Evolutionary conservation across 176 grass and related monocot genomes (phyloP).

Genomic region (Puya raimondii): DNA sequence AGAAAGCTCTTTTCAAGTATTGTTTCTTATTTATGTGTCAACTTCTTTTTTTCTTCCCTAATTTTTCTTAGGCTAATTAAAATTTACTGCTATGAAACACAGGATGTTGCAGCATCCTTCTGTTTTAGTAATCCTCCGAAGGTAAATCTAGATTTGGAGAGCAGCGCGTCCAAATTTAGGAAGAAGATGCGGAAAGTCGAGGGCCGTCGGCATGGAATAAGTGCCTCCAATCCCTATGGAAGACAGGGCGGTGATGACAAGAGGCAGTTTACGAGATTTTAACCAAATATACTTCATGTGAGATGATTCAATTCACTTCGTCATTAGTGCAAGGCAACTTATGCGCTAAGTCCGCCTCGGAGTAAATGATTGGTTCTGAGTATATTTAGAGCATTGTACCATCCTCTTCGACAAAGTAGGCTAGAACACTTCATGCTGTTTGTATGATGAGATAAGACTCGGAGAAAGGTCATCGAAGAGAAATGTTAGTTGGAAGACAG

Average conservation of each 20-base stretch:
- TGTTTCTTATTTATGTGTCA: not conserved
- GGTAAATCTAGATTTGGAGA: conserved; percentile 73
- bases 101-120: conserved; percentile 80
- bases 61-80: conserved; percentile 2
- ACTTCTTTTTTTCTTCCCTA: not conserved
- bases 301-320: too few species aligned
- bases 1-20: not conserved
- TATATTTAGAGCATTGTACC: too few species aligned
- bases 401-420: too few species aligned
- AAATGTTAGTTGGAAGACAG: too few species aligned
- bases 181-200: conserved; percentile 65
- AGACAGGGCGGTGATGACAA: conserved; percentile 27
- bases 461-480: too few species aligned
- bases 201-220: conserved; percentile 61
- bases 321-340: too few species aligned
- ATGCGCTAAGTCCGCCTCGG: too few species aligned
- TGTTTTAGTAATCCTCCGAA: conserved; percentile 77
- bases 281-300: not conserved
- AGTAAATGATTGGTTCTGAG: too few species aligned
- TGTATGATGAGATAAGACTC: too few species aligned
- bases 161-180: conserved; percentile 64
- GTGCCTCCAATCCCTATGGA: conserved; percentile 61
- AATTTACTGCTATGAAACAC: conserved; percentile 19
- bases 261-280: conserved; percentile 56
- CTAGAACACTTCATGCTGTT: too few species aligned